Evolutionary conservation across 2,329 filamentous ascomycete species (phyloP).

Genomic region (Cercospora zeae-maydis): DNA sequence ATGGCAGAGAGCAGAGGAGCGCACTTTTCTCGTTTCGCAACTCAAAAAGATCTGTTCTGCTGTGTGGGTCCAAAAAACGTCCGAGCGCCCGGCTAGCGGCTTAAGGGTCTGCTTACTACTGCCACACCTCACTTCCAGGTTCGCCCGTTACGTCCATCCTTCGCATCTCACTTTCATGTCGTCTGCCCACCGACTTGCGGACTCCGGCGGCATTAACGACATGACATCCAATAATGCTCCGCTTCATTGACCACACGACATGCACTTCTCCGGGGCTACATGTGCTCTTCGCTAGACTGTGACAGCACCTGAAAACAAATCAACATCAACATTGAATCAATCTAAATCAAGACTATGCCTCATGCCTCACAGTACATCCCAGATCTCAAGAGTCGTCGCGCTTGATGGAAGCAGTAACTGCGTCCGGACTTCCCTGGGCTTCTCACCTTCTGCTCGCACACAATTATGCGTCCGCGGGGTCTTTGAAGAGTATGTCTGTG

Average conservation of each 20-base stretch:
- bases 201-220: too few species aligned
- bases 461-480: background rate
- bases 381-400: background rate
- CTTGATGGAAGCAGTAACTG: background rate
- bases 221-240: too few species aligned
- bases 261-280: too few species aligned
- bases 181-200: background rate
- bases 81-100: conserved; percentile 1
- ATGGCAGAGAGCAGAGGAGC: conserved; percentile 6
- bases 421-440: background rate
- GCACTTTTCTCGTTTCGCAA: conserved; percentile 5
- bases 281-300: too few species aligned
- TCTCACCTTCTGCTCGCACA: background rate
- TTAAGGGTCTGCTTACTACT: conserved; percentile 1
- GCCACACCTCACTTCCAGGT: background rate
- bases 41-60: conserved; percentile 9
- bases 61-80: conserved; percentile 1
- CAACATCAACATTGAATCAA: background rate
- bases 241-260: too few species aligned
- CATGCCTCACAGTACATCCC: background rate
- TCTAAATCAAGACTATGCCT: background rate
- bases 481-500: too few species aligned
- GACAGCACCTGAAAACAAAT: too few species aligned
- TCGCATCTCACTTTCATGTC: background rate
- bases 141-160: background rate